A percentile compares a stretch with the other conserved stretches of the same genome.
These are phyloP conservation scores for Neofusicoccum ribis DNA, from an alignment of 2,329 filamentous ascomycete species.

Conservation along the genomic window DNA sequence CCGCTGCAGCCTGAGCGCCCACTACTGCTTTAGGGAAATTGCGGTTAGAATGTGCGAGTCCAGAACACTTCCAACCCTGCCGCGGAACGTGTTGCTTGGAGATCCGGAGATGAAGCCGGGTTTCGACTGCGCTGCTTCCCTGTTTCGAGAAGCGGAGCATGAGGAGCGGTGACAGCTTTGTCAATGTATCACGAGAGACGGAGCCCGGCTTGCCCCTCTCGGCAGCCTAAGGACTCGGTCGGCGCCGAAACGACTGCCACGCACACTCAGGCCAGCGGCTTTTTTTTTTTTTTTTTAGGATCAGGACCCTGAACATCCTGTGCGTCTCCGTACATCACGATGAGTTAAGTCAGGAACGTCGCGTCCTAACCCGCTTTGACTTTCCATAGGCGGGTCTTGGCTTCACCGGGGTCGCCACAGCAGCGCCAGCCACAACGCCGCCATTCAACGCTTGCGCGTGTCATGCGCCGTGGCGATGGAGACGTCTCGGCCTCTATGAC, in stretches of 20 bases:
- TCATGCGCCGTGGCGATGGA: slow-evolving; percentile 2
- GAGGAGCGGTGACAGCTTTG: slow-evolving; percentile 11
- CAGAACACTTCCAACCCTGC: not conserved
- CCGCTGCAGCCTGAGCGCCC: not conserved
- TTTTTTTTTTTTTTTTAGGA: not conserved
- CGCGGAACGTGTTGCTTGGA: slow-evolving; percentile 1
- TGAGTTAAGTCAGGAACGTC: slow-evolving; percentile 7
- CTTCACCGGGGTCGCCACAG: not conserved
- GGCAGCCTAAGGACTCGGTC: not conserved
- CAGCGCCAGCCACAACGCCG: slow-evolving; percentile 8
- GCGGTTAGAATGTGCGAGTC: slow-evolving; percentile 8
- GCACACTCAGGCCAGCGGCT: not conserved
- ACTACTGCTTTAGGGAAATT: slow-evolving; percentile 9
- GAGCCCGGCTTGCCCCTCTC: not conserved
- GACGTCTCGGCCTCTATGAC: not conserved
- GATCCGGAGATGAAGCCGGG: slow-evolving; percentile 16
- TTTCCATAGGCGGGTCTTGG: not conserved
- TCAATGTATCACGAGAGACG: slow-evolving; percentile 6
- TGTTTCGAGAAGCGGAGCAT: slow-evolving; percentile 15
- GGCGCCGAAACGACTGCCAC: not conserved
- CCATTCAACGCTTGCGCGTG: not conserved
- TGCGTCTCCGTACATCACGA: not conserved
- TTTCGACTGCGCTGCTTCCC: not conserved
- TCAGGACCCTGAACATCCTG: slow-evolving; percentile 11
- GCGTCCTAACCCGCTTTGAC: not conserved